Conservation (phyloP, 345 rosid species). For the Eucalyptus polybractea region DNA sequence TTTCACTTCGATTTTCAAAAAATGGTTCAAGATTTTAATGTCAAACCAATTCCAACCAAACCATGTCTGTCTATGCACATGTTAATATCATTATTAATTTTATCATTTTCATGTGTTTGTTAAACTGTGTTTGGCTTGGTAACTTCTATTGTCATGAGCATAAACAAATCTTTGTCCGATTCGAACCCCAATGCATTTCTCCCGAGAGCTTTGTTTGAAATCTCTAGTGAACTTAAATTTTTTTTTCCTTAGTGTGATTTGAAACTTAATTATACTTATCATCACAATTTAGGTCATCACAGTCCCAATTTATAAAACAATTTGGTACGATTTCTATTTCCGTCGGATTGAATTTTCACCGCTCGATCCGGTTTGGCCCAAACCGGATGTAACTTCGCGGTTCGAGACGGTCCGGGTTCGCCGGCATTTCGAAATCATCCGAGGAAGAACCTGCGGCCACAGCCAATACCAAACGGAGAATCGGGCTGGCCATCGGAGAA, state of each 20-base stretch:
- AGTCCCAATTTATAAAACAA: neutral
- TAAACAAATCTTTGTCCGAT: neutral
- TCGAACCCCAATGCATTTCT: neutral
- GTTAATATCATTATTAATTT: neutral
- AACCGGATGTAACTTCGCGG: neutral
- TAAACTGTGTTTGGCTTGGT: neutral
- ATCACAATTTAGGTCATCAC: neutral
- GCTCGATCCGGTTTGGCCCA: neutral
- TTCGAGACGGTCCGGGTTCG: neutral
- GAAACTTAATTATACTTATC: neutral
- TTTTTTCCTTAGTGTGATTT: neutral
- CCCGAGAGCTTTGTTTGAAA: neutral
- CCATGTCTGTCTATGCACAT: neutral
- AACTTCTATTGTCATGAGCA: neutral
- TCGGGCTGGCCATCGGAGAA: neutral
- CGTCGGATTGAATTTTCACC: fast-evolving
- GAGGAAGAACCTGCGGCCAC: neutral
- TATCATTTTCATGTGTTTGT: neutral
- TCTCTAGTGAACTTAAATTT: neutral
- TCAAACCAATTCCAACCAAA: neutral
- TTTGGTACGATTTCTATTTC: fast-evolving
- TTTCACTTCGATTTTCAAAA: fast-evolving
- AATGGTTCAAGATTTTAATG: neutral
- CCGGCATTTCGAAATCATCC: neutral
- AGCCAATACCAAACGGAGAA: neutral